Evolutionary conservation across 139 green algal species (phyloP), one percentile per base, ranked within the genome.

Genomic region (Picochlorum sp.): DNA sequence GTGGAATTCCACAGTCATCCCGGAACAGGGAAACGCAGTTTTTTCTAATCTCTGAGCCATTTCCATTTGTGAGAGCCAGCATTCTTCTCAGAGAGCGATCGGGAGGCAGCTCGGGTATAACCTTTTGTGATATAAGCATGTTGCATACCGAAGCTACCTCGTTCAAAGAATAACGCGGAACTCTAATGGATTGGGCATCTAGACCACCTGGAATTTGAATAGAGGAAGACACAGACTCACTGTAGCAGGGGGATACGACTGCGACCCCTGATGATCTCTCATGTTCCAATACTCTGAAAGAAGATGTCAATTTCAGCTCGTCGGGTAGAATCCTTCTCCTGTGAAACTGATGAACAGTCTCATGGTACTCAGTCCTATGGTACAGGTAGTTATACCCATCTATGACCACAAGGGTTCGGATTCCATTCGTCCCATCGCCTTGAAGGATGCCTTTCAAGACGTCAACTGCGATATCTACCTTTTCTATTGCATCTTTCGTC

Each of bases 381-480:
- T 64, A 54, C n/a, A 64, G 22, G 33, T 28, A 31, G 37, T 55
- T 64, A 3, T 54, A 64, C n/a, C 32, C 39, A 36, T 64, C 57
- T 36, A 64, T 24, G 18, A 58, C 22, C 12, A 64, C 40, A 30
- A 36, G 40, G 5, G 32, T 33, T 12, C 22, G 35, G 14, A 52
- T 33, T 9, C 40, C 57, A 44, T 33, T 35, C 12, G 28, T n/a
- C 39, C 39, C 39, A 28, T 31, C 25, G 20, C 22, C 36, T 8
- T 18, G 5, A 3, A 61, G 31, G 16, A 61, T 9, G 8, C 32
- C 55, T 26, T 59, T 25, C 45, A 55, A 61, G 0, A 70, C n/a
- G 22, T 36, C 39, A 2, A 76, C 36, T 18, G 57, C 65, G 14
- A 65, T 57, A 2, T 26, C 49, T 30, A 74, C 64, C 5, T 50